phyloP scores from a whole-genome alignment of 192 early-diverging fungal genomes.

The Funneliformis mosseae region DNA sequence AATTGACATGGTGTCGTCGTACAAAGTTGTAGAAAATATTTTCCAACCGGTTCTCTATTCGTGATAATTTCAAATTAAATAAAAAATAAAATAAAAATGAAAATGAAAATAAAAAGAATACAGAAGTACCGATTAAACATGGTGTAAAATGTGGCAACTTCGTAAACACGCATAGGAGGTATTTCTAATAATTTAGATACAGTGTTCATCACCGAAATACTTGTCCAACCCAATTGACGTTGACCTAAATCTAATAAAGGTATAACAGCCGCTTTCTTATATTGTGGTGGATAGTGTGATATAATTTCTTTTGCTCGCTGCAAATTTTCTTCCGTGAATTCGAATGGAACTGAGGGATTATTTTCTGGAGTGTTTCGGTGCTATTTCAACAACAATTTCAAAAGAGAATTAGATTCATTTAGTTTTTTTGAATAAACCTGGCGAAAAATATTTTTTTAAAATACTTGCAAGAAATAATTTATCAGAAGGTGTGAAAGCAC shows the following conservation, averaged over 20 bases:
- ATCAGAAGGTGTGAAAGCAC: not conserved
- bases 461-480: not conserved
- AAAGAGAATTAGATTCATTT: too few relatives aligned
- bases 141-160: conserved; percentile 99
- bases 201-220: conserved; percentile 95
- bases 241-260: conserved; percentile 95
- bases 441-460: too few relatives aligned
- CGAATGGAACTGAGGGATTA: conserved; percentile 83
- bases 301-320: conserved; percentile 84
- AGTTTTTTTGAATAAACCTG: too few relatives aligned
- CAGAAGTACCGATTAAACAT: conserved; percentile 93
- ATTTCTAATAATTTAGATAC: conserved; percentile 93
- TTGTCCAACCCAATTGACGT: conserved; percentile 93
- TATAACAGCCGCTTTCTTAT: conserved; percentile 97
- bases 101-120: not conserved
- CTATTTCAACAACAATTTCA: not conserved
- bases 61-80: not conserved
- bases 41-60: conserved; percentile 90
- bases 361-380: conserved; percentile 71
- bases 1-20: conserved; percentile 98
- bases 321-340: conserved; percentile 80
- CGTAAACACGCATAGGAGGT: conserved; percentile 98
- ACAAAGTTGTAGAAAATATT: conserved; percentile 98
- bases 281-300: conserved; percentile 94
- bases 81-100: not conserved